Conservation (phyloP, 495 filamentous ascomycete genomes). For the Trichocladium antarcticum region DNA sequence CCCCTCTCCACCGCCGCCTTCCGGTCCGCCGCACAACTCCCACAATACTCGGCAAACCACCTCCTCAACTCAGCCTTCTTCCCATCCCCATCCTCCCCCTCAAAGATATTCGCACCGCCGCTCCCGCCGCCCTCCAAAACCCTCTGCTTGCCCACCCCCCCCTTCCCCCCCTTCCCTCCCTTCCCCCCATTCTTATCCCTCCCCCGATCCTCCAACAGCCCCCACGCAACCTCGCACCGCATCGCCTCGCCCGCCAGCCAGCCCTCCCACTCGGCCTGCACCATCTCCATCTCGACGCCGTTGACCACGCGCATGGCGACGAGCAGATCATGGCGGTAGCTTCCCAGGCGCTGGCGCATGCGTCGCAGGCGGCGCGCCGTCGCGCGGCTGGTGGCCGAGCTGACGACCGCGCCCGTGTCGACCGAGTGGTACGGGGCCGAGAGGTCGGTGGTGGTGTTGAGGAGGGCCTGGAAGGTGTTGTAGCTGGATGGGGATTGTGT, state of each 20-base stretch:
- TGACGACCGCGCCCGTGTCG: too few species aligned
- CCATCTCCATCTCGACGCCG: slow-evolving; percentile 70
- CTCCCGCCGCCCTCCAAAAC: slow-evolving; percentile 1
- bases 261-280: slow-evolving; percentile 79
- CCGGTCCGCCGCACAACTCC: slow-evolving; percentile 56
- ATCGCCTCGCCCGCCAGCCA: slow-evolving; percentile 66
- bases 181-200: slow-evolving; percentile 11
- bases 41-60: slow-evolving; percentile 65
- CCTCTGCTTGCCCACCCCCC: slow-evolving; percentile 16
- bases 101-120: slow-evolving; percentile 1
- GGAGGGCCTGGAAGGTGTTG: slow-evolving; percentile 44
- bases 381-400: slow-evolving; percentile 42
- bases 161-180: slow-evolving; percentile 9
- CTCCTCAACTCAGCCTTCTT: slow-evolving; percentile 42
- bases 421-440: slow-evolving; percentile 41
- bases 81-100: slow-evolving; percentile 8
- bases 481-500: slow-evolving; percentile 29
- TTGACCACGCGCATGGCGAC: slow-evolving; percentile 88
- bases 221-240: slow-evolving; percentile 54
- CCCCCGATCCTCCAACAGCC: slow-evolving; percentile 31
- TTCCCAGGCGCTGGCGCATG: slow-evolving; percentile 68
- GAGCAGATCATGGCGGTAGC: slow-evolving; percentile 82
- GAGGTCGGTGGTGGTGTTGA: slow-evolving; percentile 40
- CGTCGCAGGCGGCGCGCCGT: slow-evolving; percentile 57
- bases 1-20: slow-evolving; percentile 19